Base-by-base conservation (phyloP, 108 stramenopile species). In the Skeletonema potamos region DNA sequence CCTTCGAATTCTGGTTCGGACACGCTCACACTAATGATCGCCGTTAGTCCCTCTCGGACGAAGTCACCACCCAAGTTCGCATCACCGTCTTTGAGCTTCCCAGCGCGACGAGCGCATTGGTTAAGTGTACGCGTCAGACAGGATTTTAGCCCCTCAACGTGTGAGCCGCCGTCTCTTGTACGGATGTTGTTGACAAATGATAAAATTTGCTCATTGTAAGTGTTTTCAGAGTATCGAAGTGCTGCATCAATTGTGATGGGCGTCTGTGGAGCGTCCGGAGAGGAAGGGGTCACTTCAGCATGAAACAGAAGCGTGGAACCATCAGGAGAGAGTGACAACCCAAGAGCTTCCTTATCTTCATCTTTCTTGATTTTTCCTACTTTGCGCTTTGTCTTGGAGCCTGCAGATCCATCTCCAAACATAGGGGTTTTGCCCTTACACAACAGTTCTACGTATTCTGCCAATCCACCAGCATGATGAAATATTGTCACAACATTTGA, bases 1-100 rank as follows among this genome's bases (percentile, higher is more conserved):
- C 96, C 97, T 84, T 98, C 97, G 68, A 98, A 98, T 74, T 98
- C 97, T 12, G 97, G 95, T 63, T 98, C 93, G 18, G 93, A 82
- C 10, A 98, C 95, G 55, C 88, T 85, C 15, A 96, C 96, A 27
- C 87, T 90, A 39, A 97, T 72, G 32, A 97, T 87, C 22, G 94
- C 92, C 15, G 95, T 95, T 17, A 97, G 79, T 9, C 96, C 97
- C 73, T 98, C 97, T 24, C 97, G 82, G 56, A 98, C 68, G 58
- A 91, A 97, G 46, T 98, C 97, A 26, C 97, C 96, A 1, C 92
- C 86, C 20, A 98, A 64, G 75, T 90, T 94, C 29, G 55, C 66
- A 37, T 84, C 68, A 1, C 82, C 70, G 26, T 90, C 90, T 77
- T 95, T 96, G 36, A 93, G 72, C 66, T 86, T 95, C 12, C 92